Evolutionary conservation across 345 rosid genomes (phyloP), one percentile per base, ranked within the genome.

Genomic region (Cardamine resedifolia): DNA sequence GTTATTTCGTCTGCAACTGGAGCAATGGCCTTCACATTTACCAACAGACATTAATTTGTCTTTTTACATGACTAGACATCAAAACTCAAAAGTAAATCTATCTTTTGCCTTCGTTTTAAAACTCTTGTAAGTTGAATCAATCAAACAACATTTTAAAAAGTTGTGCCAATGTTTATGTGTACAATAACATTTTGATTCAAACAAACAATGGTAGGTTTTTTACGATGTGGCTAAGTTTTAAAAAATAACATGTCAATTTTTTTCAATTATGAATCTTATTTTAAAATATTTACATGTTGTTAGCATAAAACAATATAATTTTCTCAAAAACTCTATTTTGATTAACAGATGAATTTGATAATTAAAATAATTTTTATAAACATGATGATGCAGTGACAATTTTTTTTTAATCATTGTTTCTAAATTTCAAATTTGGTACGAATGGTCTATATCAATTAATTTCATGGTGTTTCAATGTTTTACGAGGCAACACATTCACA

Each of bases 51-150:
- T 63, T 24, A 63, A 72, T 24, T 72, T 72, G 70, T 53, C 28
- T 64, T 63, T 72, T 19, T 36, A 58, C 8, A 63, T 53, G 64
- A 53, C 77, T 55, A 64, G 58, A 73, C 65, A 44, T 73, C 71
- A 2, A 44, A 58, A 14, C 26, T 47, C 36, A 33, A 33, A 30
- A 21, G 48, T 27, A 10, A 10, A 43, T 41, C 48, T 73, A 24
- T 33, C 12, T 23, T 55, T 64, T 55, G 58, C 53, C 49, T 44
- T 72, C 16, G n/a, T 64, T 28, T 50, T 23, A 21, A 26, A 12
- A 58, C 47, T 20, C 14, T 23, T 27, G 27, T 70, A 36, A 20
- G 28, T 60, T 58, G 50, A 60, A 48, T 59, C 39, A 28, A 71
- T 38, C 51, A 24, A 49, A 38, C 58, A 26, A 7, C 39, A 8